Evolutionary conservation across 2,329 filamentous ascomycete species (phyloP).

Genomic region (Dryadomyces quercus-mongolicae): DNA sequence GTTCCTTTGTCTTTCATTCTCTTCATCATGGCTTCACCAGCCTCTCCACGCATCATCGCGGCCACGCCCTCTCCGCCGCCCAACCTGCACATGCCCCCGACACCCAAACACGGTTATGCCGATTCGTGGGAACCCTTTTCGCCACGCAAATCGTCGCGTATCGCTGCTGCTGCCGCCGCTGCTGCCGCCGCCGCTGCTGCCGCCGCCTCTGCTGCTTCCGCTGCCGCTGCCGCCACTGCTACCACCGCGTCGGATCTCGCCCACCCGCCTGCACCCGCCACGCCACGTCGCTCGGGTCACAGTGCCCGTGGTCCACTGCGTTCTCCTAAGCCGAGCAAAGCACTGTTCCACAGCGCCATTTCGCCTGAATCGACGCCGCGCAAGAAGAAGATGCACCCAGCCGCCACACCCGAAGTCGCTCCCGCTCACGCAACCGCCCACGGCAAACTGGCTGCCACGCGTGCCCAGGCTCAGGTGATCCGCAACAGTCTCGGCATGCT

Average conservation of each 20-base stretch:
- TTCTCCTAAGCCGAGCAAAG: conserved; percentile 16
- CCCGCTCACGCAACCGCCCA: neutral
- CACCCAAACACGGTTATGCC: conserved; percentile 53
- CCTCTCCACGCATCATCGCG: conserved; percentile 13
- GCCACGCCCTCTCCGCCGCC: conserved; percentile 50
- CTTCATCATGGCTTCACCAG: neutral
- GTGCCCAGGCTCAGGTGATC: conserved; percentile 18
- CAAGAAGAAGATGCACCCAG: conserved; percentile 37
- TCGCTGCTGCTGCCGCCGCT: conserved; percentile 39
- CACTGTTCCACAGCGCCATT: conserved; percentile 6
- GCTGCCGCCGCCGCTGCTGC: neutral
- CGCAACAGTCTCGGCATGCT: conserved; percentile 39
- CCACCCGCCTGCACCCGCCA: conserved; percentile 30
- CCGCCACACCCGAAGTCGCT: conserved; percentile 20
- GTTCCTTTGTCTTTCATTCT: neutral
- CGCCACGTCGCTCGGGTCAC: conserved; percentile 13
- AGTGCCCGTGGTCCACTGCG: conserved; percentile 12
- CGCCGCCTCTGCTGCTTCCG: conserved; percentile 11
- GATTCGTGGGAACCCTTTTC: conserved; percentile 64
- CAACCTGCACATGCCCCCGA: conserved; percentile 51
- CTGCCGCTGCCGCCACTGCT: conserved; percentile 29
- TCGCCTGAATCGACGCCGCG: conserved; percentile 34
- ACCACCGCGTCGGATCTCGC: neutral
- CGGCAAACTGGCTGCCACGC: conserved; percentile 20
- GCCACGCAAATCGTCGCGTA: conserved; percentile 55